Evolutionary conservation across 139 green algal species (phyloP).

Genomic region (Chlamydomonas eustigma): DNA sequence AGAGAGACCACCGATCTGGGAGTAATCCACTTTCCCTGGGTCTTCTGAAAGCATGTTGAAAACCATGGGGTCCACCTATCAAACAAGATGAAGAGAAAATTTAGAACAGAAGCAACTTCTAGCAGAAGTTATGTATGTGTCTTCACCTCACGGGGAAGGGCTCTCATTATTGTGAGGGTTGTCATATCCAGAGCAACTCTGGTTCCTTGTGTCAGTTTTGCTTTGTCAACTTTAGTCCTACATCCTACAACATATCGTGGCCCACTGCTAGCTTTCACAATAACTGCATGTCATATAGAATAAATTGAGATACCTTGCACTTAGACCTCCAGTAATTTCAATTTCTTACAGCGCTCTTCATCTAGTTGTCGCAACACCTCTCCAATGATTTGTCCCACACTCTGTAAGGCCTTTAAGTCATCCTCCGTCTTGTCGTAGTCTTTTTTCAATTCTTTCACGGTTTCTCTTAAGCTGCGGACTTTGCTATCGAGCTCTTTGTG

Average conservation of each 20-base stretch:
- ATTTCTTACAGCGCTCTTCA: constrained; percentile 91
- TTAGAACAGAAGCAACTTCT: too few relatives aligned
- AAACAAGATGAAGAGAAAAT: too few relatives aligned
- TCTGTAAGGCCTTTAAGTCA: constrained; percentile 97
- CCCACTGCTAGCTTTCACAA: constrained; percentile 97
- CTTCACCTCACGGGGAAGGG: constrained; percentile 89
- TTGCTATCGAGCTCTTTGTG: constrained; percentile 86
- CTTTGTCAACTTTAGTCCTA: constrained; percentile 93
- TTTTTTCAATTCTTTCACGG: constrained; percentile 79
- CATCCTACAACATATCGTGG: constrained; percentile 97
- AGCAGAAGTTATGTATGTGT: too few relatives aligned
- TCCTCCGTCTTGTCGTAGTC: constrained; percentile 99
- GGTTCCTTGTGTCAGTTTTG: constrained; percentile 85
- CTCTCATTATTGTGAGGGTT: constrained; percentile 98
- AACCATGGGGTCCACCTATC: constrained; percentile 93
- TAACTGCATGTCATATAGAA: constrained; percentile 70
- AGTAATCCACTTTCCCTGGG: constrained; percentile 96
- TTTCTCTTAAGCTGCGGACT: constrained; percentile 67
- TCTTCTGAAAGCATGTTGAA: constrained; percentile 99
- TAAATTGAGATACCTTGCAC: too few relatives aligned
- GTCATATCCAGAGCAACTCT: constrained; percentile 98
- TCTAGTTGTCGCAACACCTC: constrained; percentile 97
- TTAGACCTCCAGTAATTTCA: too few relatives aligned
- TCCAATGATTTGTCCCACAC: constrained; percentile 98
- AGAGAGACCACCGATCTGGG: constrained; percentile 86